Base-by-base conservation (phyloP, 768 basidiomycete species). In the Leccinum variicolor region DNA sequence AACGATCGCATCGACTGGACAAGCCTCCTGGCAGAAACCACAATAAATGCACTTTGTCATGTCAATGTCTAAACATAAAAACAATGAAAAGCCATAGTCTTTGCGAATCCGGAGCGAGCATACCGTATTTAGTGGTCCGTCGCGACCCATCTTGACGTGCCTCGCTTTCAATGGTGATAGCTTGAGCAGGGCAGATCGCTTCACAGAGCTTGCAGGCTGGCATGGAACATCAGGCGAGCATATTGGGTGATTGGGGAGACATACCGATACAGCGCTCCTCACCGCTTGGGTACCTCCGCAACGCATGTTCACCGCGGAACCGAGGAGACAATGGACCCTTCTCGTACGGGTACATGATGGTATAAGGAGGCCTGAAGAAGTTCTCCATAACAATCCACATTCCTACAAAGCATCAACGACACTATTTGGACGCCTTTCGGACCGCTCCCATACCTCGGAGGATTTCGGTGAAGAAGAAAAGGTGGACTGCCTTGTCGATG, bases 31-130 rank as follows among this genome's bases (percentile, higher is more conserved):
- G 74, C 97, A 98, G 81, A 98, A 98, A 54, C 97, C 97, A 75
- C 97, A 99, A 80, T 99, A 99, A 69, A 99, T 99, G 77, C 97
- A 98, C 81, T 95, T 98, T 58, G 97, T 99, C 97, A 99, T 99
- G 74, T 99, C 97, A 67, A 98, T 94, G 76, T 98, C 93, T 95
- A 63, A 28, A 53, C 52, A 49, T 45, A 6, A 43, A 43, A 19
- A 29, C 26, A 10, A 41, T 54, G 51, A 58, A 31, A 29, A 23
- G 1, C 9, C 28, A n/a, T 26, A 3, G 41, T 31, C 9, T 4
- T 29, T 11, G 34, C 15, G 43, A 57, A 41, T 48, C 31, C 5
- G 25, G 56, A 58, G 25, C 39, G 39, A 54, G 25, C 83, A 53
- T 54, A 90, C 94, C 97, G 67, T 98, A 99, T 86, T 93, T 92